Percentiles rank a stretch among this genome's conserved stretches.
phyloP scores from a whole-genome alignment of 2,329 filamentous ascomycete species.

The Aspergillus intermedius region DNA sequence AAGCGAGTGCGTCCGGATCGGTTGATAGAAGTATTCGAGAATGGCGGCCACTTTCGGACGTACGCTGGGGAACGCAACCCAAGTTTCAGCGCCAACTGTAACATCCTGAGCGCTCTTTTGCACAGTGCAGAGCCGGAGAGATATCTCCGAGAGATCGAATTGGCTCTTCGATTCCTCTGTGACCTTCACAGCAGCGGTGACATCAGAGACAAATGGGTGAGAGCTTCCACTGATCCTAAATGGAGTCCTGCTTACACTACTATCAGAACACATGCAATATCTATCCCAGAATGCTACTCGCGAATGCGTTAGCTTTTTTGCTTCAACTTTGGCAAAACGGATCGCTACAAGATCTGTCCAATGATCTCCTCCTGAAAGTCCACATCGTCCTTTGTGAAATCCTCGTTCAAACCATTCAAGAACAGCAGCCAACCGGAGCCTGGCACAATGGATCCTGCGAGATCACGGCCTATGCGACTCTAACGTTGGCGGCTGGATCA shows the following conservation, averaged over 20 bases:
- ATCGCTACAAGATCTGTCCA: neutral
- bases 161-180: conserved; percentile 2
- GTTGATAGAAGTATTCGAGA: conserved; percentile 1
- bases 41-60: conserved; percentile 1
- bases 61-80: neutral
- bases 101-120: conserved; percentile 1
- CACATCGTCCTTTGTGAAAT: neutral
- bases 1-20: neutral
- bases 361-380: neutral
- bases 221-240: neutral
- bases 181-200: neutral
- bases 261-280: neutral
- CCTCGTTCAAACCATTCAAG: neutral
- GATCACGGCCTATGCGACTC: conserved; percentile 1
- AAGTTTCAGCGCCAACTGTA: conserved; percentile 2
- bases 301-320: neutral
- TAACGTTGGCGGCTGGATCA: conserved; percentile 1
- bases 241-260: neutral
- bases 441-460: neutral
- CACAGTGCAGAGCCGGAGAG: neutral
- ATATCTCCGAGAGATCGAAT: neutral
- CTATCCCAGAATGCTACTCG: conserved; percentile 3
- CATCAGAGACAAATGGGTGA: conserved; percentile 4
- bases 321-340: neutral
- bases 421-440: neutral